phyloP scores from a whole-genome alignment of 306 rosid species.

The Acmispon strigosus region DNA sequence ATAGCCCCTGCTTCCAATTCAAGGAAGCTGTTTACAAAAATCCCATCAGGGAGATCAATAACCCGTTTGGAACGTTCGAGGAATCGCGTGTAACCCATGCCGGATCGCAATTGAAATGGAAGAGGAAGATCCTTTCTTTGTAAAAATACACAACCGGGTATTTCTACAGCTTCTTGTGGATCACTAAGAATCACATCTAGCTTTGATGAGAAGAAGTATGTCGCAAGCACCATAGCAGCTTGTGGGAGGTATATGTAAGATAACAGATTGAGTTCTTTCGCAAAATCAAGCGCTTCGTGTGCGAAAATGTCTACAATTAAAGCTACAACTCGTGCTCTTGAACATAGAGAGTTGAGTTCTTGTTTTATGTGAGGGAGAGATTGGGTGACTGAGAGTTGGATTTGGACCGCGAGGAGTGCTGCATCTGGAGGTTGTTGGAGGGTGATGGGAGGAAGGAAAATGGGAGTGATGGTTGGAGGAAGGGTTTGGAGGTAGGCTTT shows the following conservation, averaged over 20 bases:
- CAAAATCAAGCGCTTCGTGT: slow-evolving; percentile 16
- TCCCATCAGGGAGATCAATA: slow-evolving; percentile 1
- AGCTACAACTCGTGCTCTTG: slow-evolving; percentile 12
- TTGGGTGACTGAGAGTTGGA: slow-evolving; percentile 8
- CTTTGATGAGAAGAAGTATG: background rate
- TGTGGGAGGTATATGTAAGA: slow-evolving; percentile 28
- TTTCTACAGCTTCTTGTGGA: background rate
- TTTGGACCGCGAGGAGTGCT: background rate
- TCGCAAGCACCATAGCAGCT: slow-evolving; percentile 24
- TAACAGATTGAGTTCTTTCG: slow-evolving; percentile 16
- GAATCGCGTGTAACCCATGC: background rate
- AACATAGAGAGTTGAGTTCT: slow-evolving; percentile 1
- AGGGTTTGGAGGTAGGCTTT: slow-evolving; percentile 23
- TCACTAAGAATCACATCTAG: slow-evolving; percentile 19
- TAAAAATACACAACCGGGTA: slow-evolving; percentile 25
- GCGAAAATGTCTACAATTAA: slow-evolving; percentile 30
- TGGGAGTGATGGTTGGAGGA: slow-evolving; percentile 18
- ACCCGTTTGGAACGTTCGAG: background rate
- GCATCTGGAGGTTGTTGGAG: background rate
- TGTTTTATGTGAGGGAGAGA: slow-evolving; percentile 14
- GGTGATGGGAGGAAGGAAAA: slow-evolving; percentile 1
- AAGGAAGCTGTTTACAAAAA: slow-evolving; percentile 18
- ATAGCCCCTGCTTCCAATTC: slow-evolving; percentile 9
- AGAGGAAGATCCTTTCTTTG: background rate
- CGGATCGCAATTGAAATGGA: background rate